Percentiles rank a stretch among this genome's conserved stretches.
Evolutionary conservation across 495 filamentous ascomycete genomes (phyloP).

Genomic region (Jackrogersella multiformis): DNA sequence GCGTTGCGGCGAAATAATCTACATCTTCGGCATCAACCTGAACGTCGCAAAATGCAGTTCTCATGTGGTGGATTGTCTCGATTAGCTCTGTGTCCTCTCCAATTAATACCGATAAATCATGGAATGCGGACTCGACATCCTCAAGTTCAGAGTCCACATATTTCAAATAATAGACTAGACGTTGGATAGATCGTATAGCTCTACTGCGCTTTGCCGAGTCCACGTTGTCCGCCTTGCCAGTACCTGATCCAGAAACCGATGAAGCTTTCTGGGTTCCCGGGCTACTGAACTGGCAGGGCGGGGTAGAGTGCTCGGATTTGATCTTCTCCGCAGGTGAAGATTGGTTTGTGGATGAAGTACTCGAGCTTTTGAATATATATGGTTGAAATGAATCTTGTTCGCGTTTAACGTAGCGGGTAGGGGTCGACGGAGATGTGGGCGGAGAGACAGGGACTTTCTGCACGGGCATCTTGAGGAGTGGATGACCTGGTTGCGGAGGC

Average conservation of each 20-base stretch:
- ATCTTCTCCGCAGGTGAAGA: background rate
- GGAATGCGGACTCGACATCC: background rate
- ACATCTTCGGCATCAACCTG: background rate
- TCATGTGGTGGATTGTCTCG: background rate
- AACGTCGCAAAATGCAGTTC: background rate
- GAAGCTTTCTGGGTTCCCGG: background rate
- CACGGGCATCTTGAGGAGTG: slow-evolving; percentile 10
- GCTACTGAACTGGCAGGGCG: background rate
- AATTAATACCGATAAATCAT: background rate
- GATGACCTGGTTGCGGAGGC: background rate
- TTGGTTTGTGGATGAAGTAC: background rate
- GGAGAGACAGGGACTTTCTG: background rate
- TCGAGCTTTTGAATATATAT: background rate
- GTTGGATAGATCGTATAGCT: background rate
- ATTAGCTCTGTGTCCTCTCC: background rate
- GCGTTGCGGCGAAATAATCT: background rate
- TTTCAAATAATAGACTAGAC: background rate
- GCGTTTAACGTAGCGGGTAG: background rate
- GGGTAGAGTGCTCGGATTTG: background rate
- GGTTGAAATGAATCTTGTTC: background rate
- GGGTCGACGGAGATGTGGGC: background rate
- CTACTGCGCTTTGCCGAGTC: background rate
- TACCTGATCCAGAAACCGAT: background rate
- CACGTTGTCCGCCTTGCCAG: background rate
- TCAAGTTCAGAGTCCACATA: background rate